These are phyloP conservation scores for Lumnitzera littorea DNA, from an alignment of 345 rosid species.

Conservation along the genomic window DNA sequence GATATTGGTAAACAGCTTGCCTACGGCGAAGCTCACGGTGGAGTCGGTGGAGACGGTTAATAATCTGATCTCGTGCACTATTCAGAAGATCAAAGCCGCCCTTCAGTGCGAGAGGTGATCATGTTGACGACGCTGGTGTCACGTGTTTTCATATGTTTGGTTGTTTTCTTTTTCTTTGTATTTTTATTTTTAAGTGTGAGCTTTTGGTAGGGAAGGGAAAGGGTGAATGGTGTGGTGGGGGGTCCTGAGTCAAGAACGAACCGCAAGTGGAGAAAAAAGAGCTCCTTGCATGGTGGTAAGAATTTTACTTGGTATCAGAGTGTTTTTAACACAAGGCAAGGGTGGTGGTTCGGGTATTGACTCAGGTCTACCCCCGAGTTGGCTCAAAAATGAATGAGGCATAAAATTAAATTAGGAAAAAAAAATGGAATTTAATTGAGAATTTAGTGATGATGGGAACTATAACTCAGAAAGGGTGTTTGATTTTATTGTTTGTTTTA, in stretches of 20 bases:
- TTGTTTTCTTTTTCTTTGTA: neutral
- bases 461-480: neutral
- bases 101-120: conserved; percentile 59
- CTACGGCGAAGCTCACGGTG: conserved; percentile 88
- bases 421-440: neutral
- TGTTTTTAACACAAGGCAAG: conserved; percentile 39
- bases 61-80: conserved; percentile 83
- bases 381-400: neutral
- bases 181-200: no score
- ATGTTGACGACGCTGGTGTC: neutral
- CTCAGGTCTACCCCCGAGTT: conserved; percentile 55
- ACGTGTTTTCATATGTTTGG: conserved; percentile 6
- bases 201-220: neutral
- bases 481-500: no score
- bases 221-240: conserved; percentile 3
- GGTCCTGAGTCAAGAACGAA: conserved; percentile 99
- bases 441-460: neutral
- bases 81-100: conserved; percentile 86
- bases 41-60: conserved; percentile 98
- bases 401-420: neutral
- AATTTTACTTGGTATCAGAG: neutral
- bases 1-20: conserved; percentile 85
- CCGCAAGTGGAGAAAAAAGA: conserved; percentile 47
- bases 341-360: conserved; percentile 99
- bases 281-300: conserved; percentile 51